Evolutionary conservation across 495 filamentous ascomycete species (phyloP).

Genomic region (Penicillium diatomitis): DNA sequence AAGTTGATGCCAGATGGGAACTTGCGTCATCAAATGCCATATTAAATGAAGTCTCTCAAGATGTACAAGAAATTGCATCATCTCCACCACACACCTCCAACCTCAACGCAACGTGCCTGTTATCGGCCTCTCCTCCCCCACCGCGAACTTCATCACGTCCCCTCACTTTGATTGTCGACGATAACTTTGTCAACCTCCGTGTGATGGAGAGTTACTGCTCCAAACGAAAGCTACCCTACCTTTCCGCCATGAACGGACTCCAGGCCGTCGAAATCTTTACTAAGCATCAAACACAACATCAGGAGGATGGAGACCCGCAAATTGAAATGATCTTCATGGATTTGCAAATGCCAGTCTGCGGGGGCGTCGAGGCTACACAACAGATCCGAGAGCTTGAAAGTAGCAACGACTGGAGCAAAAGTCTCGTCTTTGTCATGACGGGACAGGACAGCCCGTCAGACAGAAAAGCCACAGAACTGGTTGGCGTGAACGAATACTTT

Average conservation of each 20-base stretch:
- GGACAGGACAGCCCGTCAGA: slow-evolving; percentile 10
- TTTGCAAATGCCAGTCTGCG: slow-evolving; percentile 87
- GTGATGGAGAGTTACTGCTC: slow-evolving; percentile 10
- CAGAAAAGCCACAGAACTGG: slow-evolving; percentile 4
- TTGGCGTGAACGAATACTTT: slow-evolving; percentile 7
- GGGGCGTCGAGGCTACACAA: slow-evolving; percentile 74
- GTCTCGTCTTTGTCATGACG: slow-evolving; percentile 7
- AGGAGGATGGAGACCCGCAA: neutral
- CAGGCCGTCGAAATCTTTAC: slow-evolving; percentile 8
- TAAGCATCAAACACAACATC: neutral
- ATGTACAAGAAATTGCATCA: too few species aligned
- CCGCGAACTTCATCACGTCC: neutral
- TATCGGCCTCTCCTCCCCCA: neutral
- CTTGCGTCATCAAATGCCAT: too few species aligned
- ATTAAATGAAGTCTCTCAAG: too few species aligned
- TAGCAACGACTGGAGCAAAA: slow-evolving; percentile 39
- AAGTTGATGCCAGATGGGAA: too few species aligned
- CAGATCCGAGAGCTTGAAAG: slow-evolving; percentile 76
- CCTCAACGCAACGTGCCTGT: neutral
- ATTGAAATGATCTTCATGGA: slow-evolving; percentile 87
- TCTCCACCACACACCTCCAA: too few species aligned
- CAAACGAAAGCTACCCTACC: slow-evolving; percentile 5
- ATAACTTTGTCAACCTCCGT: slow-evolving; percentile 10
- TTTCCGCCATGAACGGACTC: slow-evolving; percentile 3
- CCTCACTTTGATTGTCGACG: slow-evolving; percentile 7